Evolutionary conservation across 495 filamentous ascomycete species (phyloP).

Genomic region (Collariella sp.): DNA sequence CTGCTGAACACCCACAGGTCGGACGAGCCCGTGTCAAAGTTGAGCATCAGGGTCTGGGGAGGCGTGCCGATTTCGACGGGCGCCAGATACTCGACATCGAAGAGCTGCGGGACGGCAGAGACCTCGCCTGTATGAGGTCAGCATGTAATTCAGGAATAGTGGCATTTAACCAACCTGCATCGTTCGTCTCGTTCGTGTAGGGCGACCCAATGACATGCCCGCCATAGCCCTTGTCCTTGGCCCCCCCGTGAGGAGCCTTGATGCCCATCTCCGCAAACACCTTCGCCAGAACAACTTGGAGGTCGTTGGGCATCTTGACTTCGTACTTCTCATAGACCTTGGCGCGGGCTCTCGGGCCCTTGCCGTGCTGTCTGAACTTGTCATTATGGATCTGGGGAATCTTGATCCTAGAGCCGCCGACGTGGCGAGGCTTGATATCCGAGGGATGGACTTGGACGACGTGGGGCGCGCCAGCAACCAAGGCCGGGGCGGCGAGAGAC

Average conservation of each 20-base stretch:
- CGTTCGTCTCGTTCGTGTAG: conserved; percentile 11
- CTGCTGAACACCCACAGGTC: conserved; percentile 60
- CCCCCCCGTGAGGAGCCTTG: background rate
- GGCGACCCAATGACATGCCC: conserved; percentile 12
- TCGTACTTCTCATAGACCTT: conserved; percentile 37
- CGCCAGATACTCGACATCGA: conserved; percentile 60
- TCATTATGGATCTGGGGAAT: conserved; percentile 35
- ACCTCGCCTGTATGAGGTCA: conserved; percentile 29
- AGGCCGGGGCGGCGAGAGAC: conserved; percentile 20
- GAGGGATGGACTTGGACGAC: conserved; percentile 14
- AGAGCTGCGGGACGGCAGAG: conserved; percentile 36
- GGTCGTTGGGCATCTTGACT: conserved; percentile 24
- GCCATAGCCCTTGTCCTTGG: conserved; percentile 12
- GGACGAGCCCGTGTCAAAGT: conserved; percentile 70
- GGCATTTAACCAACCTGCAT: conserved; percentile 4
- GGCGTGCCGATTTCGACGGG: conserved; percentile 64
- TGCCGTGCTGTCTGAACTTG: conserved; percentile 28
- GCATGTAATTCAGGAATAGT: background rate
- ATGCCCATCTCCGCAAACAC: conserved; percentile 29
- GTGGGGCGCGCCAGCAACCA: conserved; percentile 18
- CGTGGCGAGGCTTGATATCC: conserved; percentile 24
- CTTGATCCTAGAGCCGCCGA: conserved; percentile 36
- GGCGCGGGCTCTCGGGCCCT: conserved; percentile 35
- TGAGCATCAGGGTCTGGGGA: conserved; percentile 56
- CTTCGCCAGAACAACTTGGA: conserved; percentile 22